Evolutionary conservation across 169 alveolate species (phyloP).

Genomic region (Perkinsus marinus): DNA sequence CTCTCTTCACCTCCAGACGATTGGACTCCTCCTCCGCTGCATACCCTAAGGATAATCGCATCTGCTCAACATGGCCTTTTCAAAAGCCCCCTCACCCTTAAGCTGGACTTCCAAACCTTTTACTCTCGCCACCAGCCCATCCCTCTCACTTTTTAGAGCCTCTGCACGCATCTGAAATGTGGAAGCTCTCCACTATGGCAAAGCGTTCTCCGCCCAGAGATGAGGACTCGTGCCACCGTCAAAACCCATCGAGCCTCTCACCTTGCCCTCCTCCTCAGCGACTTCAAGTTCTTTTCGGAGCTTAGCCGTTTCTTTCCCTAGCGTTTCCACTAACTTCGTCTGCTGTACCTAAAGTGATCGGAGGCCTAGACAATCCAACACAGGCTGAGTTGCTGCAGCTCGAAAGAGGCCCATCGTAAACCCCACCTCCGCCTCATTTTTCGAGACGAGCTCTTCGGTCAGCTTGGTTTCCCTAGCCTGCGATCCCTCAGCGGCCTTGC

Average conservation of each 20-base stretch:
- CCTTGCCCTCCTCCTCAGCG: background rate
- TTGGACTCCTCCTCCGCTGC: background rate
- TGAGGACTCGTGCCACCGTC: no score
- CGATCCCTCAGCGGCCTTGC: background rate
- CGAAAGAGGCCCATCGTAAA: no score
- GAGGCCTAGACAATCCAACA: background rate
- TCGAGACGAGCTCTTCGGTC: no score
- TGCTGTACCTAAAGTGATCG: background rate
- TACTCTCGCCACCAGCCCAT: background rate
- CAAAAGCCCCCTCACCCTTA: background rate
- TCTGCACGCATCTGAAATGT: background rate
- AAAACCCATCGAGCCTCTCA: no score
- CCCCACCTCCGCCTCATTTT: no score
- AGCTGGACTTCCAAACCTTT: background rate
- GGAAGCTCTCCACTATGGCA: background rate
- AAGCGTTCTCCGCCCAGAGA: no score
- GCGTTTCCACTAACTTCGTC: background rate
- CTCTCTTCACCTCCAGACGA: background rate
- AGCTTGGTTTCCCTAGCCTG: background rate
- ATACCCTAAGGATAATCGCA: background rate
- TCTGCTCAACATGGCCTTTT: background rate
- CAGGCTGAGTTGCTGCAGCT: no score
- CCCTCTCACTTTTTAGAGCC: background rate
- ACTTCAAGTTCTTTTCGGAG: background rate
- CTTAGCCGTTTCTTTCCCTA: background rate